Evolutionary conservation across 768 basidiomycete species (phyloP).

Genomic region (Tylopilus balloui): DNA sequence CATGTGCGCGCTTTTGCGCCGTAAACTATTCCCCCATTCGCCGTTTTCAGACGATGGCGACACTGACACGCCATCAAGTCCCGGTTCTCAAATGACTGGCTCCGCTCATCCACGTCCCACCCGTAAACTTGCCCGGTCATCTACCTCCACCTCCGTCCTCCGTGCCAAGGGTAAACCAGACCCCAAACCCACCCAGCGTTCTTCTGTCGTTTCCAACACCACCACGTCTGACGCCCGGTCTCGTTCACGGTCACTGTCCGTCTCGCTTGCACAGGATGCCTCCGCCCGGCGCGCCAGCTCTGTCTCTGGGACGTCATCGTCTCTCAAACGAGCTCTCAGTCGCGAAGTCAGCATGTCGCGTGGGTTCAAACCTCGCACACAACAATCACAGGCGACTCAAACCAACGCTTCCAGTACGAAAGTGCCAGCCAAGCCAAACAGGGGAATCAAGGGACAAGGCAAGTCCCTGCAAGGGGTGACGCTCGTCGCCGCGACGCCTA

Average conservation of each 20-base stretch:
- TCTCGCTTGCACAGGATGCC: conserved; percentile 66
- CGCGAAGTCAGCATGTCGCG: conserved; percentile 78
- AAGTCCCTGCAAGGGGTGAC: conserved; percentile 19
- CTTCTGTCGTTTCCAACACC: conserved; percentile 18
- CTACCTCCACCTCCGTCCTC: conserved; percentile 5
- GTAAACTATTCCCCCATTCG: conserved; percentile 65
- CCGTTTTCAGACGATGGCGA: conserved; percentile 48
- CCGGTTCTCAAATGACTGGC: conserved; percentile 2
- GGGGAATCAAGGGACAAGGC: conserved; percentile 6
- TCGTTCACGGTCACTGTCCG: conserved; percentile 59
- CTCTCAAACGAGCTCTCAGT: conserved; percentile 53
- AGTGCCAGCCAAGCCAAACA: conserved; percentile 8
- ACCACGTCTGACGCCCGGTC: conserved; percentile 31
- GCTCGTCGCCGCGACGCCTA: conserved; percentile 56
- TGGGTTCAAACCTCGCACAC: conserved; percentile 49
- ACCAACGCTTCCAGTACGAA: conserved; percentile 17
- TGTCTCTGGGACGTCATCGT: conserved; percentile 30
- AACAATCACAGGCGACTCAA: conserved; percentile 11
- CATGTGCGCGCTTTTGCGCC: conserved; percentile 52
- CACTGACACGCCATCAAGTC: conserved; percentile 12
- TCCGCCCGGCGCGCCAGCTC: conserved; percentile 34
- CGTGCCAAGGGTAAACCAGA: conserved; percentile 9
- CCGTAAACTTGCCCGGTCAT: conserved; percentile 14
- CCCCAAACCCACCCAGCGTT: conserved; percentile 20
- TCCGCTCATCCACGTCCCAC: conserved; percentile 4